Percentiles rank a stretch among this genome's conserved stretches.
Conservation (phyloP, 345 rosid species). For the Sisymbrium irio region DNA sequence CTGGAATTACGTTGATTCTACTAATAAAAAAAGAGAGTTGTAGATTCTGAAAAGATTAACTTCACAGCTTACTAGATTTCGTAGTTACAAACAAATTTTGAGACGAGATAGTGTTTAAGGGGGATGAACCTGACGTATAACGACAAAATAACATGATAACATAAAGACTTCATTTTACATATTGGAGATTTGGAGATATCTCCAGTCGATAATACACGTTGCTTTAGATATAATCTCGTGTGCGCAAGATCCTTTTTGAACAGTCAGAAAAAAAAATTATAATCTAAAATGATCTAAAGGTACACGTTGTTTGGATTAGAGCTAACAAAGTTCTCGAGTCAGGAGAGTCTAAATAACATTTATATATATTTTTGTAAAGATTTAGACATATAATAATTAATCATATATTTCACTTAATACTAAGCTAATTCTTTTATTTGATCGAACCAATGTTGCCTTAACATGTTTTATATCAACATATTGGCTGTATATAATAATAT, state of each 20-base stretch:
- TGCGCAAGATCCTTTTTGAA: slow-evolving; percentile 4
- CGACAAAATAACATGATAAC: slow-evolving; percentile 26
- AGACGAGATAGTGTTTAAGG: slow-evolving; percentile 10
- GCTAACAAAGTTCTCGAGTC: background rate
- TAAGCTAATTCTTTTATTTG: background rate
- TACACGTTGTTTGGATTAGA: slow-evolving; percentile 6
- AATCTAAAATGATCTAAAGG: background rate
- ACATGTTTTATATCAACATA: background rate
- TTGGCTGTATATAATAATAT: background rate
- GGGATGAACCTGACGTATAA: slow-evolving; percentile 30
- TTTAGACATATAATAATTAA: background rate
- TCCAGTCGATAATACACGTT: slow-evolving; percentile 18
- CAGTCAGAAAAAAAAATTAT: background rate
- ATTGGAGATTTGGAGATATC: slow-evolving; percentile 16
- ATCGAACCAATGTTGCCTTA: background rate
- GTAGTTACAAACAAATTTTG: slow-evolving; percentile 6
- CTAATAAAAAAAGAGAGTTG: background rate
- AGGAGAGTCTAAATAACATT: background rate
- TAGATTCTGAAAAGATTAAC: slow-evolving; percentile 8
- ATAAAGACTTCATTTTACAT: slow-evolving; percentile 4
- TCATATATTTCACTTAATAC: background rate
- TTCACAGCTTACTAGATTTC: slow-evolving; percentile 1
- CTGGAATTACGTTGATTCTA: slow-evolving; percentile 5
- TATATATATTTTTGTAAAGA: background rate
- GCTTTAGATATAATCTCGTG: slow-evolving; percentile 17